phyloP scores from a whole-genome alignment of 176 grass and related monocot genomes.

The Oryza meridionalis region DNA sequence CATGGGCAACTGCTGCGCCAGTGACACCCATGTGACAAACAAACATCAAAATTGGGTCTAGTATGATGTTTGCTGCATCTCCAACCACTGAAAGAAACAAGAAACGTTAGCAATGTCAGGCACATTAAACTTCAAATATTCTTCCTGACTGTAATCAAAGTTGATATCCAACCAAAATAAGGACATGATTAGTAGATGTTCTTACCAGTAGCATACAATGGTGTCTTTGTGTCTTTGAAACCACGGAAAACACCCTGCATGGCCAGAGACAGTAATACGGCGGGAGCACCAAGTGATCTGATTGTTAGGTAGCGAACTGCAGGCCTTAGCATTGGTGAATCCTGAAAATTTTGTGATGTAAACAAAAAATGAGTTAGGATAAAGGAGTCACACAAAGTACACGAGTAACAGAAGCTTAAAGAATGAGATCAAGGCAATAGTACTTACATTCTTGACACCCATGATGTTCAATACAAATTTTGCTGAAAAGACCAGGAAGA shows the following conservation, averaged over 20 bases:
- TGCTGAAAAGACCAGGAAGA: constrained; percentile 76
- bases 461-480: constrained; percentile 76
- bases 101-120: not conserved
- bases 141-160: not conserved
- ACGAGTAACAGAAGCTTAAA: not conserved
- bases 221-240: constrained; percentile 91
- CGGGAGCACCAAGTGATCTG: constrained; percentile 87
- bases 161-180: not conserved
- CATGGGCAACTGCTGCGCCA: constrained; percentile 94
- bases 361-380: constrained; percentile 1
- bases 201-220: constrained; percentile 89
- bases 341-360: constrained; percentile 44
- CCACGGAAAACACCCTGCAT: constrained; percentile 99
- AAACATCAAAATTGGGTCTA: constrained; percentile 99
- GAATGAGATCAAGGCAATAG: constrained; percentile 13
- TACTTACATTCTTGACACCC: constrained; percentile 80
- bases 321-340: constrained; percentile 76
- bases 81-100: constrained; percentile 63
- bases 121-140: not conserved
- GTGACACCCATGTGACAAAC: constrained; percentile 84
- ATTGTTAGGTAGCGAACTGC: constrained; percentile 88
- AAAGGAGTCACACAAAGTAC: constrained; percentile 13
- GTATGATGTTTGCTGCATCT: constrained; percentile 82
- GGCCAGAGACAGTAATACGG: constrained; percentile 89
- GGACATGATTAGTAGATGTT: not conserved